Conservation (phyloP, 768 basidiomycete genomes). For the Naganishia onofrii region DNA sequence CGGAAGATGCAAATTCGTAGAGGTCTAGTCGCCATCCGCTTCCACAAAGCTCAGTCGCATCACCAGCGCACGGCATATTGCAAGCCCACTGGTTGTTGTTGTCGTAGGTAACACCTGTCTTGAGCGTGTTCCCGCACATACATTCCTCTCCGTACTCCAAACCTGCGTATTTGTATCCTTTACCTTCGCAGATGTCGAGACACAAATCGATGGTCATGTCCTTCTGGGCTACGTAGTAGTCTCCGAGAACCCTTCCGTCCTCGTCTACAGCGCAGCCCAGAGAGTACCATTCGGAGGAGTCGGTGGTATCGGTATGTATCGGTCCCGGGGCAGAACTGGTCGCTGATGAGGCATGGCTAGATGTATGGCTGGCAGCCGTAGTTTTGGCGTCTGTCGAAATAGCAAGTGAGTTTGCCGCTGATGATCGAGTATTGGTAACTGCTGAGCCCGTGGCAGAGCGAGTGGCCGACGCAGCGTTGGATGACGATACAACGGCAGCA, state of each 20-base stretch:
- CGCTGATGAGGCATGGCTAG: constrained; percentile 27
- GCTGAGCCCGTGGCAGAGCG: constrained; percentile 21
- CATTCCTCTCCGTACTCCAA: constrained; percentile 51
- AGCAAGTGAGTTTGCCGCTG: not conserved
- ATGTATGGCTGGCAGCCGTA: constrained; percentile 26
- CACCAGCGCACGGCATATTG: constrained; percentile 45
- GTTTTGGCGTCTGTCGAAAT: constrained; percentile 26
- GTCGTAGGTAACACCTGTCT: constrained; percentile 36
- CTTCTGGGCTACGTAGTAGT: constrained; percentile 20
- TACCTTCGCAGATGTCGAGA: constrained; percentile 45
- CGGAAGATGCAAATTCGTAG: constrained; percentile 43
- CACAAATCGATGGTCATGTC: constrained; percentile 50
- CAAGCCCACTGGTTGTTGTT: constrained; percentile 38
- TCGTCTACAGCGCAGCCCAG: constrained; percentile 49
- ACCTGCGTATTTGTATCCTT: constrained; percentile 49
- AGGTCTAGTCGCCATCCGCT: constrained; percentile 44
- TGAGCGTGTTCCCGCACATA: constrained; percentile 47
- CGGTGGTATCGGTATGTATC: constrained; percentile 33
- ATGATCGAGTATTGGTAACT: not conserved
- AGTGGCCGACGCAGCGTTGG: constrained; percentile 36
- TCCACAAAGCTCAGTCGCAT: constrained; percentile 49
- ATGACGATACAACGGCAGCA: constrained; percentile 30
- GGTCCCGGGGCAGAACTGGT: constrained; percentile 33
- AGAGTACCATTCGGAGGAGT: constrained; percentile 47
- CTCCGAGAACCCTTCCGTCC: constrained; percentile 37